Evolutionary conservation across 371 early-diverging fungal genomes (phyloP), one percentile per base, ranked within the genome.

Genomic region (Basidiobolus meristosporus): DNA sequence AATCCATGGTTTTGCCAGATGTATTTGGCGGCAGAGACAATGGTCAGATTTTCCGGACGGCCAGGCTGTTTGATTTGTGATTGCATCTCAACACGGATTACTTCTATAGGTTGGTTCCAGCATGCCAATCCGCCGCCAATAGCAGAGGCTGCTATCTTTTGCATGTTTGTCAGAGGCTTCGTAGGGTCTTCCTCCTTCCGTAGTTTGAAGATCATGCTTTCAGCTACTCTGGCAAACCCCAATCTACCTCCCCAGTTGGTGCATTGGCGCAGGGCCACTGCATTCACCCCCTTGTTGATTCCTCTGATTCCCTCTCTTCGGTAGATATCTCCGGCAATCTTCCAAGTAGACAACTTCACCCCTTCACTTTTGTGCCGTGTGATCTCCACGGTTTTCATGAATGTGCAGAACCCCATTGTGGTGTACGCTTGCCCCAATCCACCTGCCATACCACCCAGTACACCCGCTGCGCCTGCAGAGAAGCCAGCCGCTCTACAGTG

Each of bases 351-450:
- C 36, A 65, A 54, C 28, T 65, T 58, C 33, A 59, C 65, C 12
- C 58, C 76, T 40, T 56, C 60, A 43, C 65, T 70, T 62, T 90
- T 92, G 68, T 85, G 86, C 30, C 92, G 74, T 2, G 95, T 93
- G 38, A 93, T 89, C 50, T 93, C 95, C 15, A 93, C 95, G 1
- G 95, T 93, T 61, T 92, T 92, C 95, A 93, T 93, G 56, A 92
- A 93, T 0, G 95, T 93, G 61, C 92, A 92, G 62, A 92, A 90
- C 3, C 95, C 92, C 92, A 91, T 93, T 18, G 93, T 91, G 23
- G 86, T 73, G 66, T 92, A 90, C 0, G 93, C 91, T 63, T 89
- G 81, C 16, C 77, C 73, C 33, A 86, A 60, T 52, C 87, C 87
- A 38, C 87, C 87, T 38, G 71, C 82, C 77, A 90, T 83, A 15